Conservation (phyloP, 139 green algal species). For the Chlorella vulgaris region DNA sequence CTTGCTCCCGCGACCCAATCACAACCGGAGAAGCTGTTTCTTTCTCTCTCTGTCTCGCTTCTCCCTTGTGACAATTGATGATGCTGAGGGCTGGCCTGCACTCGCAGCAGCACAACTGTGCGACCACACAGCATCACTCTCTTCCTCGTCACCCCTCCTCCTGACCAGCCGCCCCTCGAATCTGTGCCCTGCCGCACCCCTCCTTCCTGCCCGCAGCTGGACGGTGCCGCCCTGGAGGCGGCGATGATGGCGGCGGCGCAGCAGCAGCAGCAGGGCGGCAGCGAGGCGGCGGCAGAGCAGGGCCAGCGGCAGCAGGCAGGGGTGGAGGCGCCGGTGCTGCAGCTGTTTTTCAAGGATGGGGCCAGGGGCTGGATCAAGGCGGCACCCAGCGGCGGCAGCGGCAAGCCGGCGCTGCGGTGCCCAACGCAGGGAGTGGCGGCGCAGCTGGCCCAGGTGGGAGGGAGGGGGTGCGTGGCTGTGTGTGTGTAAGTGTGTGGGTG, state of each 20-base stretch:
- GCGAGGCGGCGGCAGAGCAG: neutral
- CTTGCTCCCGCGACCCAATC: neutral
- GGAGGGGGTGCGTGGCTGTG: neutral
- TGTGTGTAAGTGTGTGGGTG: neutral
- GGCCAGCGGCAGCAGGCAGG: neutral
- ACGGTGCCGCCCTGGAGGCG: constrained; percentile 8
- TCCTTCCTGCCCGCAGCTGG: constrained; percentile 16
- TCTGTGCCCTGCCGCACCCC: neutral
- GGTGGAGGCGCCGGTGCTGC: neutral
- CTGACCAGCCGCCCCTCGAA: no score
- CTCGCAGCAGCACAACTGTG: no score
- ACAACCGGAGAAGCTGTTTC: no score
- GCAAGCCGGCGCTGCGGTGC: neutral
- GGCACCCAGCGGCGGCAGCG: neutral
- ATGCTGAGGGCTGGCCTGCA: no score
- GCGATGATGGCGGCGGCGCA: neutral
- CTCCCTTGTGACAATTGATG: no score
- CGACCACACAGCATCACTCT: no score
- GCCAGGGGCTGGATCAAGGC: constrained; percentile 8
- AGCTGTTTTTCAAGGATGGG: constrained; percentile 30
- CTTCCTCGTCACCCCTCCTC: no score
- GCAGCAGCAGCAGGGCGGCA: neutral
- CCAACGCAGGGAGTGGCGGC: constrained; percentile 9
- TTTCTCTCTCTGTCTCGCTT: no score
- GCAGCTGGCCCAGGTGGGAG: constrained; percentile 25